Evolutionary conservation across 371 early-diverging fungal species (phyloP).

Genomic region (Scutellospora calospora): DNA sequence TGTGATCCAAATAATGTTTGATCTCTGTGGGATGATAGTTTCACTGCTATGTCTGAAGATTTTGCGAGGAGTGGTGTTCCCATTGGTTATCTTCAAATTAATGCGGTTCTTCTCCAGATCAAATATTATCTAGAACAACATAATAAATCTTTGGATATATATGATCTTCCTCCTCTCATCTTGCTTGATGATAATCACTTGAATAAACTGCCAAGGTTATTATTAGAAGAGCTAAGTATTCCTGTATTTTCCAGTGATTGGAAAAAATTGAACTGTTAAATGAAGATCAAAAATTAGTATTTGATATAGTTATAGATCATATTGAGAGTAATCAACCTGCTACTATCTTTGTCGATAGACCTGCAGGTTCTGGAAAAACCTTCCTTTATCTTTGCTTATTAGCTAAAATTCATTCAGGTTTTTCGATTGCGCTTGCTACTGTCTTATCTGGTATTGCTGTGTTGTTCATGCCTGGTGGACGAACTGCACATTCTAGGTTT

Average conservation of each 20-base stretch:
- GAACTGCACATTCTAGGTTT: constrained; percentile 50
- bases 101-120: no score
- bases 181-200: no score
- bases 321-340: neutral
- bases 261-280: neutral
- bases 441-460: constrained; percentile 50
- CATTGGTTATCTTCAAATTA: no score
- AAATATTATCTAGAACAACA: no score
- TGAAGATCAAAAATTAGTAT: neutral
- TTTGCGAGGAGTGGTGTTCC: no score
- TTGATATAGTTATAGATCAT: constrained; percentile 2
- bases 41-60: constrained; percentile 7
- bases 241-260: neutral
- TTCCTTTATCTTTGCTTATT: constrained; percentile 28
- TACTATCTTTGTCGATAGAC: constrained; percentile 46
- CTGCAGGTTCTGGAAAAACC: constrained; percentile 45
- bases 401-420: neutral
- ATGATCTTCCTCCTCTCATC: no score
- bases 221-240: neutral
- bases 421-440: constrained; percentile 41
- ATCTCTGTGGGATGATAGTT: neutral
- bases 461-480: constrained; percentile 48
- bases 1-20: neutral
- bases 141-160: no score
- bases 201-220: no score